Conservation (phyloP, 2,329 filamentous ascomycete species). For the Cladosporium sp. region DNA sequence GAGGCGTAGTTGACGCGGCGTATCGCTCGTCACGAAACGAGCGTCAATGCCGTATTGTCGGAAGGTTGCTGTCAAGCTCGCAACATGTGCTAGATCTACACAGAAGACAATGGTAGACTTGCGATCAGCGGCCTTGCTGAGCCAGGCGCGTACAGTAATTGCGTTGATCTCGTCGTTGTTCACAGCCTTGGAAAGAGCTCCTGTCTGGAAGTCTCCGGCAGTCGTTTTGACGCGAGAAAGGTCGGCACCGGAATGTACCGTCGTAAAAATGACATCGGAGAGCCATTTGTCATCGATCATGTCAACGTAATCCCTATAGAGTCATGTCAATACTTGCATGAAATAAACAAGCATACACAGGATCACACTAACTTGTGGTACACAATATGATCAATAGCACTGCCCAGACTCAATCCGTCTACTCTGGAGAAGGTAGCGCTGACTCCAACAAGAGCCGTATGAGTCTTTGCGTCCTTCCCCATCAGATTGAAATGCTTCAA, state of each 20-base stretch:
- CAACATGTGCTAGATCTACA: conserved; percentile 79
- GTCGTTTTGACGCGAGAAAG: conserved; percentile 55
- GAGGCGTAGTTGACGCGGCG: conserved; percentile 60
- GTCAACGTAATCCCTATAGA: conserved; percentile 57
- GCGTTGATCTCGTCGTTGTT: conserved; percentile 79
- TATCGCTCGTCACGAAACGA: conserved; percentile 78
- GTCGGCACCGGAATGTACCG: conserved; percentile 76
- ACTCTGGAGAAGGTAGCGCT: conserved; percentile 76
- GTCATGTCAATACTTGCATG: too few species aligned
- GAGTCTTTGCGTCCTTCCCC: conserved; percentile 41
- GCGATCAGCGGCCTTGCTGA: conserved; percentile 64
- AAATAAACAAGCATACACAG: too few species aligned
- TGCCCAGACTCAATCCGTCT: conserved; percentile 74
- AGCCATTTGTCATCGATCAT: conserved; percentile 91
- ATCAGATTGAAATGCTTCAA: conserved; percentile 73
- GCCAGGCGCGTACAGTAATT: conserved; percentile 79
- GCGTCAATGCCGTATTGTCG: conserved; percentile 74
- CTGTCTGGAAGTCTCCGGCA: conserved; percentile 75
- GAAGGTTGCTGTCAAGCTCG: conserved; percentile 67
- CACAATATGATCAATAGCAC: conserved; percentile 89
- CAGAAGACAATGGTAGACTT: conserved; percentile 92
- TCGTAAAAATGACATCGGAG: conserved; percentile 87
- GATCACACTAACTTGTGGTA: conserved; percentile 64
- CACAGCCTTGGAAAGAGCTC: conserved; percentile 72
- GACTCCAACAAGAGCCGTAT: conserved; percentile 68